These are phyloP conservation scores for Xylaria venustula DNA, from an alignment of 495 filamentous ascomycete genomes.

Conservation along the genomic window DNA sequence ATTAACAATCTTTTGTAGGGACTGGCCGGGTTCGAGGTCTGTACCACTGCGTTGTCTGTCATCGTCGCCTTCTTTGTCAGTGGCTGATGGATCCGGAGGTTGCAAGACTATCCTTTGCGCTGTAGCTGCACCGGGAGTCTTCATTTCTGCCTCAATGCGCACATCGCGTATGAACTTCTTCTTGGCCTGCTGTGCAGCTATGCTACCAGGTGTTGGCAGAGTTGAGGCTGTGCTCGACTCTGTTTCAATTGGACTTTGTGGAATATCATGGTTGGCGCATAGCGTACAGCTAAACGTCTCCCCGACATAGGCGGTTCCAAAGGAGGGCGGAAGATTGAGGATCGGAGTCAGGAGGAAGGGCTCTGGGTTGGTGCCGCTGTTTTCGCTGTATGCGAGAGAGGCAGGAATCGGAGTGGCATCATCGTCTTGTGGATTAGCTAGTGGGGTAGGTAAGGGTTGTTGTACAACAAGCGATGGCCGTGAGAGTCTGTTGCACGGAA, in stretches of 20 bases:
- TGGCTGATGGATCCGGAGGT: slow-evolving; percentile 15
- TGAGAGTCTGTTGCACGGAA: slow-evolving; percentile 39
- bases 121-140: slow-evolving; percentile 61
- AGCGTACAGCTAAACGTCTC: slow-evolving; percentile 93
- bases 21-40: slow-evolving; percentile 63
- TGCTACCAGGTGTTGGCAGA: background rate
- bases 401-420: slow-evolving; percentile 34
- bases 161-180: slow-evolving; percentile 67
- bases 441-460: slow-evolving; percentile 38
- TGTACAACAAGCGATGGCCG: slow-evolving; percentile 55
- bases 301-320: slow-evolving; percentile 92
- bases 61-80: slow-evolving; percentile 14
- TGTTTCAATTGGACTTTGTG: slow-evolving; percentile 17
- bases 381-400: slow-evolving; percentile 43
- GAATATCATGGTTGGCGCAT: slow-evolving; percentile 86
- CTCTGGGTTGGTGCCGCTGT: slow-evolving; percentile 36
- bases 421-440: slow-evolving; percentile 20
- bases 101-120: slow-evolving; percentile 26
- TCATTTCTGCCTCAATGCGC: slow-evolving; percentile 87
- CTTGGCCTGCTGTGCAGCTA: slow-evolving; percentile 18
- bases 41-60: slow-evolving; percentile 31
- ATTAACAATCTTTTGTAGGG: slow-evolving; percentile 76
- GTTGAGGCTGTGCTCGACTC: slow-evolving; percentile 8
- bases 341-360: slow-evolving; percentile 54
- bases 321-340: slow-evolving; percentile 87